Conservation (phyloP, 805 yeast species). For the Yamadazyma insecticola region DNA sequence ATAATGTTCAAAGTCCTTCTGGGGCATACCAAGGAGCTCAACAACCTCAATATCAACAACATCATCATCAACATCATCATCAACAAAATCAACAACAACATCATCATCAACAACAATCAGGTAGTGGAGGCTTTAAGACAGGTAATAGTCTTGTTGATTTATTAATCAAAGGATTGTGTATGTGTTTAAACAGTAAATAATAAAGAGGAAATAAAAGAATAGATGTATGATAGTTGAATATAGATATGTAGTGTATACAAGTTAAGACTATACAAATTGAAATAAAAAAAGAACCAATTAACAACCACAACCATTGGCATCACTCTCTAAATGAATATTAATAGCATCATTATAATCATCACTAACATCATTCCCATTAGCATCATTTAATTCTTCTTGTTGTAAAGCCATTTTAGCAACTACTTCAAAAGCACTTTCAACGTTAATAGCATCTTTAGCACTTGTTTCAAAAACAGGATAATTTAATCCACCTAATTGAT, state of each 20-base stretch:
- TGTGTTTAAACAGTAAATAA: conserved; percentile 23
- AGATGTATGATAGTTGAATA: too few species aligned
- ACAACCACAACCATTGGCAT: conserved; percentile 71
- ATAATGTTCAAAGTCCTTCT: conserved; percentile 2
- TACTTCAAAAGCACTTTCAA: conserved; percentile 92
- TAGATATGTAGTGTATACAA: too few species aligned
- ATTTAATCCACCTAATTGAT: conserved; percentile 57
- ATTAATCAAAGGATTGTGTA: conserved; percentile 28
- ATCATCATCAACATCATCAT: conserved; percentile 9
- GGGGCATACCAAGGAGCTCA: conserved; percentile 13
- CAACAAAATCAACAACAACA: conserved; percentile 21
- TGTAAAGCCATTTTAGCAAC: conserved; percentile 93
- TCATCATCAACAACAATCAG: conserved; percentile 11
- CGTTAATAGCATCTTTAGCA: conserved; percentile 95
- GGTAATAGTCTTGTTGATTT: conserved; percentile 25
- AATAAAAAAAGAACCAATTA: conserved; percentile 18
- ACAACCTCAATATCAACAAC: conserved; percentile 17
- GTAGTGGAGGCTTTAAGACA: too few species aligned
- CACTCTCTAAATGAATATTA: conserved; percentile 87
- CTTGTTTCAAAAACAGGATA: conserved; percentile 92
- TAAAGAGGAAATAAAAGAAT: too few species aligned
- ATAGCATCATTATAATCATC: conserved; percentile 97
- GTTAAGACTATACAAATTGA: not conserved
- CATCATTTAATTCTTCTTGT: conserved; percentile 90
- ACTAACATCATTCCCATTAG: conserved; percentile 46